Evolutionary conservation across 495 filamentous ascomycete species (phyloP).

Genomic region (Neurospora hispaniola): DNA sequence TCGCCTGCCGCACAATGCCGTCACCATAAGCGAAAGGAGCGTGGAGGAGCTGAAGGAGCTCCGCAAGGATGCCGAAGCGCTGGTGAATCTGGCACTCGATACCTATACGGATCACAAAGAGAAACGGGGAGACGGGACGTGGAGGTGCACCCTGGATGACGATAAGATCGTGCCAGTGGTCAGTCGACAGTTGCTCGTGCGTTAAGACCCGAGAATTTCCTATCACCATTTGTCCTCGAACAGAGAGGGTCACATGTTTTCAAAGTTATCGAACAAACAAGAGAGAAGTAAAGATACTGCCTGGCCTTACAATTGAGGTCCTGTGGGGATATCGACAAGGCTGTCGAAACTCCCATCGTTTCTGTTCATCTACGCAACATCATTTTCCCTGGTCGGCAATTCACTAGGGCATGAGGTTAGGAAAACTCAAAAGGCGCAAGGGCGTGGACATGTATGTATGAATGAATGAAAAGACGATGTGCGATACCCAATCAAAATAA

Average conservation of each 20-base stretch:
- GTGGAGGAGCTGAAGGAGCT: constrained; percentile 17
- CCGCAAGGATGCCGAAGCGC: constrained; percentile 21
- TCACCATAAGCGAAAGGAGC: constrained; percentile 1
- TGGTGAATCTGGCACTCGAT: constrained; percentile 28
- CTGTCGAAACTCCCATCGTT: not conserved
- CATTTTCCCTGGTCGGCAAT: not conserved
- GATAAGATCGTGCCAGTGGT: not conserved
- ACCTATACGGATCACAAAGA: constrained; percentile 11
- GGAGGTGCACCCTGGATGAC: not conserved
- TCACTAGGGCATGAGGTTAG: not conserved
- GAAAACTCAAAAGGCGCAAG: not conserved
- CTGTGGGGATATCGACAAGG: too few relatives aligned
- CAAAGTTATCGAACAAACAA: not conserved
- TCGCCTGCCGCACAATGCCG: constrained; percentile 12
- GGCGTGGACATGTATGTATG: not conserved
- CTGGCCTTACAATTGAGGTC: not conserved
- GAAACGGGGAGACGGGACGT: not conserved
- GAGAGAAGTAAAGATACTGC: too few relatives aligned
- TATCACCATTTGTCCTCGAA: not conserved
- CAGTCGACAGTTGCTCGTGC: not conserved
- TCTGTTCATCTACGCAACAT: not conserved
- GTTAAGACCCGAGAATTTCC: not conserved
- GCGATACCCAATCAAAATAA: not conserved
- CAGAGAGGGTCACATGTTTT: not conserved
- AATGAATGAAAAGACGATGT: not conserved